Evolutionary conservation across 2,329 filamentous ascomycete genomes (phyloP).

Genomic region (Sporothrix dimorphospora): DNA sequence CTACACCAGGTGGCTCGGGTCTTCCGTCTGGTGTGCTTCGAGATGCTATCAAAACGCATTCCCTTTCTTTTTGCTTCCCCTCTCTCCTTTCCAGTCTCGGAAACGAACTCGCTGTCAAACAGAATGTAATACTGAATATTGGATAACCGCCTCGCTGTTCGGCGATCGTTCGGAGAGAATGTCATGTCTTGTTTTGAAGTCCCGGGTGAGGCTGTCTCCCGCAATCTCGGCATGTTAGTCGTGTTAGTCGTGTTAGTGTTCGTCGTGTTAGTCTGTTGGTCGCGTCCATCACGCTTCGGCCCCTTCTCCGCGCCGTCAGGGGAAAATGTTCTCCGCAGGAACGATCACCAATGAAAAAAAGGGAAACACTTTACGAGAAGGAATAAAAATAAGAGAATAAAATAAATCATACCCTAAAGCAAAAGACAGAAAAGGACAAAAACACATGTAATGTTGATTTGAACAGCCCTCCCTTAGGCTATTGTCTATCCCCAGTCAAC

Average conservation of each 20-base stretch:
- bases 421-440: neutral
- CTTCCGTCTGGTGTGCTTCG: neutral
- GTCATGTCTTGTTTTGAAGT: neutral
- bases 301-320: neutral
- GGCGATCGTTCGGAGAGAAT: neutral
- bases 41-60: neutral
- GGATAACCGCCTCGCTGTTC: neutral
- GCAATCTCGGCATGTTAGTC: neutral
- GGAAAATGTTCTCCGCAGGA: conserved; percentile 2
- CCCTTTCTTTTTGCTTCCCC: neutral
- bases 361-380: neutral
- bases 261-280: neutral
- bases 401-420: neutral
- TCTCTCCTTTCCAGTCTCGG: neutral
- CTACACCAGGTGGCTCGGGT: neutral
- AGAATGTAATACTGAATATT: neutral
- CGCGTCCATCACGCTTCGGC: neutral
- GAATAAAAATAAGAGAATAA: neutral
- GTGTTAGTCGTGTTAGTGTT: neutral
- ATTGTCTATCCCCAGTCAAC: conserved; percentile 1
- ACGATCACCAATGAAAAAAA: neutral
- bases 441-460: neutral
- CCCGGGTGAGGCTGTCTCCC: neutral
- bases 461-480: neutral
- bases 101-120: neutral